These are phyloP conservation scores for Cladorrhinum samala DNA, from an alignment of 495 filamentous ascomycete species.

Conservation along the genomic window DNA sequence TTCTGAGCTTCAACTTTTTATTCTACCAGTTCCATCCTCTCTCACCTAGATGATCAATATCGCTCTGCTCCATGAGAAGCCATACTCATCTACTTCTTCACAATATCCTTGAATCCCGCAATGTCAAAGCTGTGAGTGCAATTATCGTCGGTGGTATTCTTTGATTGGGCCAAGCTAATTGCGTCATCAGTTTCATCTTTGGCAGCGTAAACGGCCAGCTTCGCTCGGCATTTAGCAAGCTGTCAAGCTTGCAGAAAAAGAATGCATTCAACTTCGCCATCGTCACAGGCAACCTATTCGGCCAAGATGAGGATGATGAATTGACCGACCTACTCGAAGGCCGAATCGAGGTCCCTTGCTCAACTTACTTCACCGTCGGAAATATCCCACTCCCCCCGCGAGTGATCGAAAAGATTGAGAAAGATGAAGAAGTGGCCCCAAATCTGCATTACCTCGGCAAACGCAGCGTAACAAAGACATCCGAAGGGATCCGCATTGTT, in stretches of 20 bases:
- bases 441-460: constrained; percentile 88
- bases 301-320: constrained; percentile 49
- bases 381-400: constrained; percentile 56
- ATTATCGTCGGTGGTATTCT: background rate
- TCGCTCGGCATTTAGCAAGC: constrained; percentile 65
- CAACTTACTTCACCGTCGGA: constrained; percentile 84
- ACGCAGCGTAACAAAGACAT: constrained; percentile 76
- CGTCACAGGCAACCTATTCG: constrained; percentile 76
- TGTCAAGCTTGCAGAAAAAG: constrained; percentile 71
- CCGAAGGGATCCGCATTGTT: constrained; percentile 80
- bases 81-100: background rate
- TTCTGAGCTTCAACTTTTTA: background rate
- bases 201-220: constrained; percentile 74
- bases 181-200: constrained; percentile 63
- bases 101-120: background rate
- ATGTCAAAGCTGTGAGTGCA: background rate
- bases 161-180: too few relatives aligned
- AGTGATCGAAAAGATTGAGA: constrained; percentile 65
- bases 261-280: constrained; percentile 82
- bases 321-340: constrained; percentile 63
- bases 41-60: background rate
- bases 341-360: constrained; percentile 62
- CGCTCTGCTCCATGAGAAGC: background rate
- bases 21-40: background rate
- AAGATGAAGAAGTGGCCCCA: constrained; percentile 68